phyloP scores from a whole-genome alignment of 441 rosid genomes.

The Populus hybrid region DNA sequence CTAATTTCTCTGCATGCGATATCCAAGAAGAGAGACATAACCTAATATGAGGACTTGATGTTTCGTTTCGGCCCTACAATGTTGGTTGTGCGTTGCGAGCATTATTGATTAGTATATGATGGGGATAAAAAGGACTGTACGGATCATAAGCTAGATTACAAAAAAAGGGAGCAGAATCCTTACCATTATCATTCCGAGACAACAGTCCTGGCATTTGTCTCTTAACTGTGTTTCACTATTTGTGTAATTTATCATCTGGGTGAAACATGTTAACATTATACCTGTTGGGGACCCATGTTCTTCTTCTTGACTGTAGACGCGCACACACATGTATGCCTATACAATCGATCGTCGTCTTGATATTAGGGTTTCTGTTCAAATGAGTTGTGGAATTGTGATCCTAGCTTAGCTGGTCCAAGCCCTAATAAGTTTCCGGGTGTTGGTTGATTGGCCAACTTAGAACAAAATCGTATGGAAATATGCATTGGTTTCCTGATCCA shows the following conservation, averaged over 20 bases:
- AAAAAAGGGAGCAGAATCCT: conserved; percentile 54
- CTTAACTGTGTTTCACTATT: conserved; percentile 33
- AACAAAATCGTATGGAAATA: conserved; percentile 19
- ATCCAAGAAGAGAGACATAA: conserved; percentile 29
- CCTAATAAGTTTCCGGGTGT: conserved; percentile 1
- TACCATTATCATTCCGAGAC: conserved; percentile 40
- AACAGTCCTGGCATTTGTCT: conserved; percentile 58
- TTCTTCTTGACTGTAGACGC: neutral
- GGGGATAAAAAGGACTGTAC: conserved; percentile 31
- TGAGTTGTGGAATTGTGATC: conserved; percentile 27
- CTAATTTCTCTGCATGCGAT: conserved; percentile 17
- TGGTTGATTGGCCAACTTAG: conserved; percentile 17
- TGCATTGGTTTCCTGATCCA: conserved; percentile 25
- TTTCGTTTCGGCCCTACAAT: conserved; percentile 41
- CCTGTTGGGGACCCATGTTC: conserved; percentile 34
- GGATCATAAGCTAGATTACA: conserved; percentile 31
- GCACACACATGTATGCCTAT: neutral
- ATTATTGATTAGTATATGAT: conserved; percentile 31
- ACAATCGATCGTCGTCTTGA: conserved; percentile 17
- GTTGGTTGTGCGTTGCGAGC: conserved; percentile 31
- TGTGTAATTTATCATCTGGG: conserved; percentile 20
- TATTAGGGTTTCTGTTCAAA: conserved; percentile 29
- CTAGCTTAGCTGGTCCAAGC: conserved; percentile 16
- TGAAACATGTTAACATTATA: conserved; percentile 37
- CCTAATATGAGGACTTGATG: conserved; percentile 36